These are phyloP conservation scores for Delonix regia DNA, from an alignment of 306 rosid species.

Conservation along the genomic window DNA sequence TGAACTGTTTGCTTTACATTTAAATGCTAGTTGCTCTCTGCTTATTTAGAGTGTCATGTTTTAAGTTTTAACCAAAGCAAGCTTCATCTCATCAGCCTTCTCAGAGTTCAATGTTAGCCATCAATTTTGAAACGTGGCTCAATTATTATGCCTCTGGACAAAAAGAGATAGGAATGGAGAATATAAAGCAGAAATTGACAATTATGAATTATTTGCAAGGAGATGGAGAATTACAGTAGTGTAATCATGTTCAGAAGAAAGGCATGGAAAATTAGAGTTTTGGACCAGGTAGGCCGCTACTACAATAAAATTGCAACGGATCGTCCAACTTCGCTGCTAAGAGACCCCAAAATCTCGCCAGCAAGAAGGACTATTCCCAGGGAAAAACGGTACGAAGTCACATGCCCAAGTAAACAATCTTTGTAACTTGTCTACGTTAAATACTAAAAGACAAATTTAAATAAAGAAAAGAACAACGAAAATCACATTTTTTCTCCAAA, in stretches of 20 bases:
- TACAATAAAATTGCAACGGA: not conserved
- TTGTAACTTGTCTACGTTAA: not conserved
- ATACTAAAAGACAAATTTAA: not conserved
- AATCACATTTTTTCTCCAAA: not conserved
- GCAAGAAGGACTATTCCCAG: not conserved
- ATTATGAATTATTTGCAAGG: not conserved
- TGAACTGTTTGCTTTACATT: constrained; percentile 21
- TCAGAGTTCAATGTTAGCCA: not conserved
- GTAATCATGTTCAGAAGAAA: too few relatives aligned
- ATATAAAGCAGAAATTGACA: not conserved
- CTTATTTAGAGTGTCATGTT: not conserved
- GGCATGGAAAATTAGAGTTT: too few relatives aligned
- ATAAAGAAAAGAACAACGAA: not conserved
- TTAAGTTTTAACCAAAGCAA: not conserved
- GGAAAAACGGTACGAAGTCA: not conserved
- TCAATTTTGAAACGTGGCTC: not conserved
- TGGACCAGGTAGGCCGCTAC: not conserved
- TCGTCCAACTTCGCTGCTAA: too few relatives aligned
- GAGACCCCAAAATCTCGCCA: not conserved
- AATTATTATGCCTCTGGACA: not conserved
- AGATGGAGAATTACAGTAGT: not conserved
- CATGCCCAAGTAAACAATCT: not conserved
- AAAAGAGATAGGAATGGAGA: not conserved
- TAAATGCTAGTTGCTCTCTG: not conserved
- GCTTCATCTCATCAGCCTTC: not conserved